A percentile compares a stretch with the other conserved stretches of the same genome.
These are phyloP conservation scores for Claviceps sp. DNA, from an alignment of 2,329 filamentous ascomycete species.

Conservation along the genomic window DNA sequence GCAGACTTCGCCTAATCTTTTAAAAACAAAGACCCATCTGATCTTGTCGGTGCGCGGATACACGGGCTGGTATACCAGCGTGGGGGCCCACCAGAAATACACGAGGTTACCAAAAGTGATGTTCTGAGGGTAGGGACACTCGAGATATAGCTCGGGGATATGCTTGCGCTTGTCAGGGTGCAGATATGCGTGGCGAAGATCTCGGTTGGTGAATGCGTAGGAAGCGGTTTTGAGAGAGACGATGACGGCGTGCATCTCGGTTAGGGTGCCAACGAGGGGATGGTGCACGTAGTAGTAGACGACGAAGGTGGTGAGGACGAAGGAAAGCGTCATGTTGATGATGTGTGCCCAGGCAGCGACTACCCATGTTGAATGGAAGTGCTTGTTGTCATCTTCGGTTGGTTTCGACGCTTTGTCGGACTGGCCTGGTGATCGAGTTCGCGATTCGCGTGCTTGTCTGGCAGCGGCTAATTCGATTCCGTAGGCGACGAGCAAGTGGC, in stretches of 20 bases:
- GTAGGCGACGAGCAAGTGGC: conserved; percentile 81
- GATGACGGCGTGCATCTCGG: conserved; percentile 82
- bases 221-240: conserved; percentile 95
- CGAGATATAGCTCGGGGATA: conserved; percentile 67
- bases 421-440: conserved; percentile 31
- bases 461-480: conserved; percentile 78
- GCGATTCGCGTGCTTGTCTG: conserved; percentile 57
- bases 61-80: conserved; percentile 89
- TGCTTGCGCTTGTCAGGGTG: conserved; percentile 57
- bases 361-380: conserved; percentile 66
- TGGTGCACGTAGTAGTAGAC: conserved; percentile 91
- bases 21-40: conserved; percentile 77
- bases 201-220: conserved; percentile 92
- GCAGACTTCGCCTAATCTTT: conserved; percentile 65
- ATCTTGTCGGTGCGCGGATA: conserved; percentile 77
- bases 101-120: conserved; percentile 77
- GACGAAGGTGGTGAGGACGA: conserved; percentile 66
- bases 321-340: conserved; percentile 69
- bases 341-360: conserved; percentile 69
- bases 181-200: conserved; percentile 80
- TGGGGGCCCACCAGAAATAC: conserved; percentile 98
- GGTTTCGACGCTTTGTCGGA: conserved; percentile 30
- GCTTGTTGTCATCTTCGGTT: conserved; percentile 46
- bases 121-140: conserved; percentile 81
- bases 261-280: conserved; percentile 81